Percentiles rank a stretch among this genome's conserved stretches.
Evolutionary conservation across 768 basidiomycete species (phyloP).

Genomic region (Hericium rajendrae): DNA sequence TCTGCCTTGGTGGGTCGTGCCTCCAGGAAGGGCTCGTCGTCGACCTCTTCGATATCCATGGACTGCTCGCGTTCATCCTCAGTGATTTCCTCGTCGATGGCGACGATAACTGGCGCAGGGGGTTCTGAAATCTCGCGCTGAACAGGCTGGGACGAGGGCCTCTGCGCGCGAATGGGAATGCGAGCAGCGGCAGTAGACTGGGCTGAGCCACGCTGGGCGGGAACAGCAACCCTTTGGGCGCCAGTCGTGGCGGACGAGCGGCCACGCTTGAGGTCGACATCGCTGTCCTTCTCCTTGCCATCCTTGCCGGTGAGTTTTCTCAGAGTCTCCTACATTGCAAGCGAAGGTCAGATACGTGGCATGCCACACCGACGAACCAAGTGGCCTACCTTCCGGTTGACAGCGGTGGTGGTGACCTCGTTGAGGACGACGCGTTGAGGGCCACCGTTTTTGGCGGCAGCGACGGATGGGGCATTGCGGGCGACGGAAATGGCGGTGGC

Average conservation of each 20-base stretch:
- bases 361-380: conserved; percentile 2
- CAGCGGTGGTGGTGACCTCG: conserved; percentile 71
- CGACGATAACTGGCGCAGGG: conserved; percentile 27
- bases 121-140: conserved; percentile 32
- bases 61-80: conserved; percentile 26
- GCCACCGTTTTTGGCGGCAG: conserved; percentile 32
- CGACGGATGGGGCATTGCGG: conserved; percentile 35
- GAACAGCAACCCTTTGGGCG: conserved; percentile 65
- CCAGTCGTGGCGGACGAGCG: conserved; percentile 52
- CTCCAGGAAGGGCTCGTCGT: conserved; percentile 5
- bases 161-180: conserved; percentile 14
- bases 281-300: conserved; percentile 59
- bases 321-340: conserved; percentile 5
- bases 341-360: not conserved
- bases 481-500: conserved; percentile 36
- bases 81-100: conserved; percentile 26
- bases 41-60: conserved; percentile 52
- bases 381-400: conserved; percentile 59
- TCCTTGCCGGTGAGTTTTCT: conserved; percentile 6
- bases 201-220: conserved; percentile 20
- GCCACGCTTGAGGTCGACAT: conserved; percentile 45
- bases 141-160: conserved; percentile 32
- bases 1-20: conserved; percentile 21
- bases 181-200: conserved; percentile 12
- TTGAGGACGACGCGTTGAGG: conserved; percentile 62